Evolutionary conservation across 306 rosid species (phyloP).

Genomic region (Urtica urens): DNA sequence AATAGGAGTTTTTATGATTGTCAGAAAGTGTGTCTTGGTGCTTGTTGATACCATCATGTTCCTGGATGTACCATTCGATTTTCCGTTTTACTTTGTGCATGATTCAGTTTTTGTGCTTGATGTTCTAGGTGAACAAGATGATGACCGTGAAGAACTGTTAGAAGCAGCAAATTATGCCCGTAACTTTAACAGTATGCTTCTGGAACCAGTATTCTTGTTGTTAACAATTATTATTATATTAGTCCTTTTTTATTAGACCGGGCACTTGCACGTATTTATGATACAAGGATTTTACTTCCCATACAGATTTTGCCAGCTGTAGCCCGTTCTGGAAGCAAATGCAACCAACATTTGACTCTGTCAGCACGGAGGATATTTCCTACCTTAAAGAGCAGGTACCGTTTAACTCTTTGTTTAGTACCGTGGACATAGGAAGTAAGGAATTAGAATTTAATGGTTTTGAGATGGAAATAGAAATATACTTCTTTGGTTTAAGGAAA

Average conservation of each 20-base stretch:
- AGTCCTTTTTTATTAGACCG: no score
- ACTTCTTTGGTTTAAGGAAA: no score
- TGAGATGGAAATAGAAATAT: no score
- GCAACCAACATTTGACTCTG: constrained; percentile 53
- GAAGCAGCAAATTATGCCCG: constrained; percentile 65
- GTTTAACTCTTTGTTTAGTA: not conserved
- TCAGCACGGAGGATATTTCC: constrained; percentile 35
- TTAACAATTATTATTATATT: constrained; percentile 3
- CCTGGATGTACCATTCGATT: no score
- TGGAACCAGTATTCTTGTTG: constrained; percentile 10
- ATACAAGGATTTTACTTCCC: constrained; percentile 8
- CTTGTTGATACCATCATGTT: no score
- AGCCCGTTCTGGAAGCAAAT: constrained; percentile 70
- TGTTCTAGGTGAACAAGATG: constrained; percentile 53
- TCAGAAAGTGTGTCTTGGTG: no score
- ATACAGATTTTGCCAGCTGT: constrained; percentile 59
- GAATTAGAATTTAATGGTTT: no score
- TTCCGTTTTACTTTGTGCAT: not conserved
- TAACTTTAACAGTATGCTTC: constrained; percentile 55
- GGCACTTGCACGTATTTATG: no score
- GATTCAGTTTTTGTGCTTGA: constrained; percentile 15
- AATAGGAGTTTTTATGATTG: not conserved
- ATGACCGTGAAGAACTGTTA: constrained; percentile 60
- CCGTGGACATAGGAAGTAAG: constrained; percentile 1
- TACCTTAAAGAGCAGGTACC: constrained; percentile 63